Base-by-base conservation (phyloP, 1,284 basidiomycete species). In the Trichosporon sp. region DNA sequence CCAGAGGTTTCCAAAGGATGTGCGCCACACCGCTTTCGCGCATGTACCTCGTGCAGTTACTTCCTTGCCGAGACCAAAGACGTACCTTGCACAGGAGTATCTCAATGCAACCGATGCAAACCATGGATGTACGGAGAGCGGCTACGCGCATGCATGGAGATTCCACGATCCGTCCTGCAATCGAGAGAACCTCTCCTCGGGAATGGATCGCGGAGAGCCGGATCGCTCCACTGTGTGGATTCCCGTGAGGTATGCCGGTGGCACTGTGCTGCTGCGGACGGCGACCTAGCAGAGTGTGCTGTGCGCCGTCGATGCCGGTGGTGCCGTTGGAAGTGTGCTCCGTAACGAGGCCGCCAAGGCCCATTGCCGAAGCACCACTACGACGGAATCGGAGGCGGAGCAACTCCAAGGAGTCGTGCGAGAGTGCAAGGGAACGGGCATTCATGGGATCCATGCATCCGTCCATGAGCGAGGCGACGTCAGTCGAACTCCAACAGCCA, bases 311-410 rank as follows among this genome's bases (percentile, higher is more conserved):
- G 35, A 10, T 37, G 35, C 35, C 35, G 35, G 8, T 14, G 40
- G 40, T 46, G 43, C 43, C 43, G 38, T 12, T 40, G 38, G 38
- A 40, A 40, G 11, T 2, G 43, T 46, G 43, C 16, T 46, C 43
- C 43, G 43, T 46, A 46, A 46, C 43, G 43, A 46, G 35, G 43
- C 16, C 43, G 43, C 43, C 16, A n/a, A 46, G 43, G 43, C 43
- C 43, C n/a, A 3, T 46, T 46, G 43, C 43, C 43, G 51, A 54
- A 8, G 51, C 51, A 54, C 51, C 51, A 26, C 51, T 54, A 26
- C 51, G 14, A 54, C 51, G 51, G 51, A 54, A 54, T 21, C 51
- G 51, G 19, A 21, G 7, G 51, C 51, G 51, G 51, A 54, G 51
- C 51, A 54, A 54, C 19, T 19, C 21, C 21, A n/a, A 54, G 19